Evolutionary conservation across 495 filamentous ascomycete genomes (phyloP).

Genomic region (Aspergillus cristatus): DNA sequence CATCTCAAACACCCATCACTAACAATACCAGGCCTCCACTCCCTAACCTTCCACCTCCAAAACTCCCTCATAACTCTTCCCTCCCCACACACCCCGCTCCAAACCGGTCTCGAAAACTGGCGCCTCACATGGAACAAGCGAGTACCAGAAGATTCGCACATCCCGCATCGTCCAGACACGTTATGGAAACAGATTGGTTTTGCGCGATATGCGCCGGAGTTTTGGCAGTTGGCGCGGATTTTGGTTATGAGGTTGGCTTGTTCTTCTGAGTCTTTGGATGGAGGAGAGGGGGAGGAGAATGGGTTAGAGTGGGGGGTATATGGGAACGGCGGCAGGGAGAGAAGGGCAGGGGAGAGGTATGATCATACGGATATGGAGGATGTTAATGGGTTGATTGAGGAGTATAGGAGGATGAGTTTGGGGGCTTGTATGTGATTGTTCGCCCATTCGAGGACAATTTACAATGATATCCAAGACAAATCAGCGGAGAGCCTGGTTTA

Average conservation of each 20-base stretch:
- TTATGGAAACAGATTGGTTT: slow-evolving; percentile 24
- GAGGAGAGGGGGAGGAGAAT: neutral
- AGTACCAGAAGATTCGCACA: slow-evolving; percentile 13
- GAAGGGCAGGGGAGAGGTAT: slow-evolving; percentile 5
- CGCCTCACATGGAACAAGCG: slow-evolving; percentile 16
- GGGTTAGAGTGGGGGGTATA: too few relatives aligned
- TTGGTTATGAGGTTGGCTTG: slow-evolving; percentile 12
- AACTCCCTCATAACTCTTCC: slow-evolving; percentile 22
- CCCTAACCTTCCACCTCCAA: slow-evolving; percentile 19
- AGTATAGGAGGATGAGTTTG: slow-evolving; percentile 20
- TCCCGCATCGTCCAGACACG: slow-evolving; percentile 10
- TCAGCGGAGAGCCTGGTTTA: too few relatives aligned
- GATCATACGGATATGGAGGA: slow-evolving; percentile 22
- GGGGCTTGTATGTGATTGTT: slow-evolving; percentile 3
- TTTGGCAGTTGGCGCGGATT: slow-evolving; percentile 22
- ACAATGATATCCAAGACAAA: too few relatives aligned
- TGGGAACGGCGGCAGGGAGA: too few relatives aligned
- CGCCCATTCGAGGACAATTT: too few relatives aligned
- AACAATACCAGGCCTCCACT: slow-evolving; percentile 12
- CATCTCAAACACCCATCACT: too few relatives aligned
- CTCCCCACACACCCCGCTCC: slow-evolving; percentile 16
- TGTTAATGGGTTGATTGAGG: slow-evolving; percentile 23
- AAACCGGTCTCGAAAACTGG: slow-evolving; percentile 22
- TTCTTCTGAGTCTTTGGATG: neutral
- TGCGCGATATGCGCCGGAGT: slow-evolving; percentile 17